Conservation (phyloP, 164 flowering plant species). For the Dillenia suffruticosa region DNA sequence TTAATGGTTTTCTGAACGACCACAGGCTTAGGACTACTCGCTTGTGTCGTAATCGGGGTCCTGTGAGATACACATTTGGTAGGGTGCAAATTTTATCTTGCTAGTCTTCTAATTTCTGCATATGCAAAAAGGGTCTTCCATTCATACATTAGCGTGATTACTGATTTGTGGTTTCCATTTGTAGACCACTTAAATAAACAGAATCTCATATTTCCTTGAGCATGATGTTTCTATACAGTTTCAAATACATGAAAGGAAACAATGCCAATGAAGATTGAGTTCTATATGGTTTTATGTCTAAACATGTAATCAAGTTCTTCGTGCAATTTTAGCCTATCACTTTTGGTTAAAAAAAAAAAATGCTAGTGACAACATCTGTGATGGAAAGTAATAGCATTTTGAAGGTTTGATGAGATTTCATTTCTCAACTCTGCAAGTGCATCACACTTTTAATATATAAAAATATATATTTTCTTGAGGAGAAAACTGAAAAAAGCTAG, state of each 20-base stretch:
- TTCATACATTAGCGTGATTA: too few relatives aligned
- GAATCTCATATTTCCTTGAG: neutral
- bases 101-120: neutral
- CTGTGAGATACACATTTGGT: conserved; percentile 73
- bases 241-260: neutral
- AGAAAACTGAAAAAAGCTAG: neutral
- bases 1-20: conserved; percentile 26
- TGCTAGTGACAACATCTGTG: too few relatives aligned
- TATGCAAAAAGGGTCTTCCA: neutral
- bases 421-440: too few relatives aligned
- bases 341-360: too few relatives aligned
- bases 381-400: too few relatives aligned
- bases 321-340: too few relatives aligned
- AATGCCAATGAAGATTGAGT: too few relatives aligned
- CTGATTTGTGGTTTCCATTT: neutral
- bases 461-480: too few relatives aligned
- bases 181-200: neutral
- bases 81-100: conserved; percentile 13
- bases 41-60: conserved; percentile 52
- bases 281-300: too few relatives aligned
- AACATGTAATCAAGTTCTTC: too few relatives aligned
- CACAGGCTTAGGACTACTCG: conserved; percentile 31
- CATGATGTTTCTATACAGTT: neutral
- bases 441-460: too few relatives aligned
- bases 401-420: too few relatives aligned